These are phyloP conservation scores for Trichothecium roseum DNA, from an alignment of 2,329 filamentous ascomycete genomes.

Conservation along the genomic window DNA sequence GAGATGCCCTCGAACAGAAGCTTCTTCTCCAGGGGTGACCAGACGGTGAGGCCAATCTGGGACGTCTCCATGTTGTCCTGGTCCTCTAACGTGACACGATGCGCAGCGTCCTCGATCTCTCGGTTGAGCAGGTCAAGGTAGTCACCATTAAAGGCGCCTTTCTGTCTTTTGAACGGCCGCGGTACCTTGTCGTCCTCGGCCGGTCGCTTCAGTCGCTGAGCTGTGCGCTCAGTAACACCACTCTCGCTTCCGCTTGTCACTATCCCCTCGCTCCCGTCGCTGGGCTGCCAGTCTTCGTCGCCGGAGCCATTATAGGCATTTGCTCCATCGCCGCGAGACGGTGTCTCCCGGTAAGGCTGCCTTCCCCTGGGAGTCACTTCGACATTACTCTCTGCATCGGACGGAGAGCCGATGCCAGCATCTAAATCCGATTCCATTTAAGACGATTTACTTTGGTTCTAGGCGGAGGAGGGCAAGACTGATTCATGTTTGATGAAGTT, in stretches of 20 bases:
- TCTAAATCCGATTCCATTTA: background rate
- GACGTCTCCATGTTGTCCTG: conserved; percentile 21
- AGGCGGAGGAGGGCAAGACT: too few relatives aligned
- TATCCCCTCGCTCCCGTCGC: conserved; percentile 3
- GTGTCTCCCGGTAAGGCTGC: too few relatives aligned
- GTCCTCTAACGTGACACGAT: conserved; percentile 20
- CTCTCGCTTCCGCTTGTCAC: too few relatives aligned
- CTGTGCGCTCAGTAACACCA: too few relatives aligned
- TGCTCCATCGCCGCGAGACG: too few relatives aligned
- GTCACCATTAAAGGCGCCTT: conserved; percentile 28
- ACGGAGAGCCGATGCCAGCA: too few relatives aligned
- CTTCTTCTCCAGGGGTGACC: conserved; percentile 63
- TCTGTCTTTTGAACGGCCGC: conserved; percentile 34
- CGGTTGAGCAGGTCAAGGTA: conserved; percentile 45
- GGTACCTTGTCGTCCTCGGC: conserved; percentile 11
- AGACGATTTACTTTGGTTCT: too few relatives aligned
- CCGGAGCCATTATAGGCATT: too few relatives aligned
- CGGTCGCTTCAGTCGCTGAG: conserved; percentile 17
- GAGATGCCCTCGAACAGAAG: conserved; percentile 56
- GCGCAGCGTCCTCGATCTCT: conserved; percentile 44
- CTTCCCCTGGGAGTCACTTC: too few relatives aligned
- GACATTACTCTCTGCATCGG: too few relatives aligned
- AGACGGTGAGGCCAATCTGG: conserved; percentile 61
- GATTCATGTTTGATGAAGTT: too few relatives aligned
- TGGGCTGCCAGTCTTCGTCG: too few relatives aligned